phyloP scores from a whole-genome alignment of 164 flowering plant species.

The Nymphaea thermarum region DNA sequence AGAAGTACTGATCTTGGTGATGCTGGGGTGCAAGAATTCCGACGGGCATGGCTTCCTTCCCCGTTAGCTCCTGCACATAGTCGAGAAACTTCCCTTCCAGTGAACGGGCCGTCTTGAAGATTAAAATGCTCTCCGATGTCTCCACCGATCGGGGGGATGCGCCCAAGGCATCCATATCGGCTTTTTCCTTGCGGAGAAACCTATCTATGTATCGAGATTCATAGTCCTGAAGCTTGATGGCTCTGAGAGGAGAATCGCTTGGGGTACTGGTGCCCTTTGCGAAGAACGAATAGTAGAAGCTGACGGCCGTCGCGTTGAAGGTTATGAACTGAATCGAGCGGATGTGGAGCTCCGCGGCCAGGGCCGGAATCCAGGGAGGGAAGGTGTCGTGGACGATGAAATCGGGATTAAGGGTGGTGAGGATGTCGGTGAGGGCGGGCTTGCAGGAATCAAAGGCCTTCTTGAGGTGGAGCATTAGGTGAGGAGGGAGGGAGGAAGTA shows the following conservation, averaged over 20 bases:
- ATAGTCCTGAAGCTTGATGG: conserved; percentile 7
- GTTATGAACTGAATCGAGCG: neutral
- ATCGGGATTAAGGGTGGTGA: conserved; percentile 14
- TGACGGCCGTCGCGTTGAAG: neutral
- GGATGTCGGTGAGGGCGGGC: conserved; percentile 16
- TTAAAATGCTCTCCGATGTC: conserved; percentile 4
- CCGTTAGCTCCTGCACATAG: conserved; percentile 1
- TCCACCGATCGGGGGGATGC: conserved; percentile 6
- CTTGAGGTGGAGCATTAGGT: conserved; percentile 26
- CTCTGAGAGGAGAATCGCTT: conserved; percentile 5
- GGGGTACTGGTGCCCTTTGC: neutral
- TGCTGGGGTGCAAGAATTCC: conserved; percentile 24
- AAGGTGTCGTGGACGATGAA: conserved; percentile 16
- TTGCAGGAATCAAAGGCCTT: conserved; percentile 16
- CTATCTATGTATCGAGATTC: neutral
- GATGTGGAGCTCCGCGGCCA: neutral
- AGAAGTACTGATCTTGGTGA: neutral
- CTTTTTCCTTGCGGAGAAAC: neutral
- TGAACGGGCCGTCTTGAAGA: conserved; percentile 17
- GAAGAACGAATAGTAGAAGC: neutral
- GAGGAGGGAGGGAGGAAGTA: conserved; percentile 22
- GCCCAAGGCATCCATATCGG: neutral
- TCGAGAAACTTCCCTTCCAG: conserved; percentile 26
- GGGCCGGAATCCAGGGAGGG: conserved; percentile 19
- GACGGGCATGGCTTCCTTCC: conserved; percentile 17